Evolutionary conservation across 164 flowering plant genomes (phyloP).

Genomic region (Chimonanthus salicifolius): DNA sequence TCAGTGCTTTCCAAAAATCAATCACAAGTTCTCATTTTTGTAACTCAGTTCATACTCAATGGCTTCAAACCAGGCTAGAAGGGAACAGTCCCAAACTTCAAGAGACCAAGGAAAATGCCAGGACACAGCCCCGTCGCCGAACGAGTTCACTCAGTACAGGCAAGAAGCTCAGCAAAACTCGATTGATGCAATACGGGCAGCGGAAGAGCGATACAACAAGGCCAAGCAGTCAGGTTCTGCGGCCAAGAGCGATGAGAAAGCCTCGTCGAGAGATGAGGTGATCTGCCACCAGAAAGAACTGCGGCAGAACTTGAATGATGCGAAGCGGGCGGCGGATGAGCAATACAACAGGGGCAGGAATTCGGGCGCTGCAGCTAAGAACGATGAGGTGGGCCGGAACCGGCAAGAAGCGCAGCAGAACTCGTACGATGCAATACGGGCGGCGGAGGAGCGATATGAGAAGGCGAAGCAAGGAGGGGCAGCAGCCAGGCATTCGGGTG

Average conservation of each 20-base stretch:
- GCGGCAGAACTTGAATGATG: slow-evolving; percentile 53
- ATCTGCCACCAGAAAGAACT: slow-evolving; percentile 30
- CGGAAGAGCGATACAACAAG: slow-evolving; percentile 39
- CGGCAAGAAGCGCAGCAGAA: not conserved
- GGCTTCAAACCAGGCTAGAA: not conserved
- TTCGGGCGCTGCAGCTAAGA: not conserved
- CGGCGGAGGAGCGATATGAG: slow-evolving; percentile 41
- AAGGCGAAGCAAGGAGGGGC: slow-evolving; percentile 19
- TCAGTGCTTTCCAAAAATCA: not conserved
- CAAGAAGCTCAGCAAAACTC: slow-evolving; percentile 53
- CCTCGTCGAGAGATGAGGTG: slow-evolving; percentile 34
- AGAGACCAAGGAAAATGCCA: too few species aligned
- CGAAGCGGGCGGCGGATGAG: slow-evolving; percentile 46
- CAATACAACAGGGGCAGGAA: slow-evolving; percentile 27
- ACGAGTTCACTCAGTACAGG: slow-evolving; percentile 39
- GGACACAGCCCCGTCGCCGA: slow-evolving; percentile 16
- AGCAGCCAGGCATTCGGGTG: slow-evolving; percentile 14
- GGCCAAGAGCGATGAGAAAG: slow-evolving; percentile 1
- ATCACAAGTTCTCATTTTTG: not conserved
- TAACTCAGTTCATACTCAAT: not conserved
- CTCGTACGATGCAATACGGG: slow-evolving; percentile 13
- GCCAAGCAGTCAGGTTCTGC: slow-evolving; percentile 16
- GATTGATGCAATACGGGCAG: slow-evolving; percentile 37
- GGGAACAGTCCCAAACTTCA: not conserved
- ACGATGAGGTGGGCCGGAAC: not conserved